Base-by-base conservation (phyloP, 768 basidiomycete genomes). In the Clathrus columnatus region DNA sequence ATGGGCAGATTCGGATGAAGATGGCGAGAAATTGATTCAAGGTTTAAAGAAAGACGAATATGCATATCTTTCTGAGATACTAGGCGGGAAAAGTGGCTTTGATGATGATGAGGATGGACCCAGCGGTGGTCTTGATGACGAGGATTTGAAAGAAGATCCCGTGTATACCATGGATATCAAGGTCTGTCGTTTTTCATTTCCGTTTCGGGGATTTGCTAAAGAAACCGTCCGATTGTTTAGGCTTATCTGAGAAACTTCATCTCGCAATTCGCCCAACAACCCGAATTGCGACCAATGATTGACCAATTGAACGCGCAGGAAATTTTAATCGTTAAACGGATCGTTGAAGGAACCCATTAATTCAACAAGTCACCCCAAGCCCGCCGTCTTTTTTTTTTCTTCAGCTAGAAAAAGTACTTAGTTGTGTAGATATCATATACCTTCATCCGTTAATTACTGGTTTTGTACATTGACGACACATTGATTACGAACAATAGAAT, bases 101-200 rank as follows among this genome's bases (percentile, higher is more conserved):
- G 88, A 89, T 62, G 86, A 84, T 59, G 87, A 91, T 62, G 84
- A 53, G 24, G 54, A 86, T 44, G 74, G 84, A n/a, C 69, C 84
- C 48, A 80, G 86, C 16, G 81, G 80, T 44, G 80, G 76, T 43
- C 86, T 84, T 10, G 73, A 79, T 60, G 94, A 97, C 64, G 91
- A 93, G 59, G 94, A 97, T 65, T 75, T 97, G 48, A 81, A 80
- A 71, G 82, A 79, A 52, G 95, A 98, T 68, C 84, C 89, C 4
- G 75, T 96, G 54, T 89, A 85, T 21, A 82, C 85, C 56, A 84
- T 98, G 64, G 91, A 98, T 62, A 82, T 97, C 72, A 70, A 70
- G 61, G 84, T 83, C 57, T 59, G 73, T 70, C 8, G 7, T 21
- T 20, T 24, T 16, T 11, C 44, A 6, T 50, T 45, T n/a, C 18